Conservation (phyloP, 768 basidiomycete species). For the Leucosporidium scottii region DNA sequence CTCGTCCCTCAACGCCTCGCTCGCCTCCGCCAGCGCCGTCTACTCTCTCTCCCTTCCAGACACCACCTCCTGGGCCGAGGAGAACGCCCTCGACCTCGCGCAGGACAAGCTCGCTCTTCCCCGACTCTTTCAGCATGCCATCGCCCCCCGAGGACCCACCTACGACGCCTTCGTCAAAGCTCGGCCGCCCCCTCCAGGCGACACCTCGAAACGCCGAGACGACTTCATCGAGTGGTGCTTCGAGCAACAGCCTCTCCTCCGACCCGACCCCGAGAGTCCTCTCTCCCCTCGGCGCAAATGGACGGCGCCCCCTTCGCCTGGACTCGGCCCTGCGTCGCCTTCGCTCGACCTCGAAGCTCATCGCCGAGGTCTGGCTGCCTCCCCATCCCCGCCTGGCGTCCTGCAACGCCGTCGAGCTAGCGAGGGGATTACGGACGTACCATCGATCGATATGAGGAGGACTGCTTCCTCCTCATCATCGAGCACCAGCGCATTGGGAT, state of each 20-base stretch:
- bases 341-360: not conserved
- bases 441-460: too few species aligned
- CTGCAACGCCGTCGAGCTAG: too few species aligned
- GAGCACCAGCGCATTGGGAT: not conserved
- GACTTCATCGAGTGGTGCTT: conserved; percentile 22
- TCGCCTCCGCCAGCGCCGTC: conserved; percentile 5
- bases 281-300: not conserved
- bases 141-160: conserved; percentile 13
- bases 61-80: not conserved
- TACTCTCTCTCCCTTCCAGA: conserved; percentile 17
- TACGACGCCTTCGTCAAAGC: conserved; percentile 11
- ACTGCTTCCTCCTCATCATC: not conserved
- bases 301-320: not conserved
- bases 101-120: conserved; percentile 14
- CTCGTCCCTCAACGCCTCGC: conserved; percentile 4
- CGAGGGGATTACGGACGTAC: too few species aligned
- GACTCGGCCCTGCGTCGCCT: not conserved
- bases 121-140: conserved; percentile 24
- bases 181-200: not conserved
- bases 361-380: too few species aligned
- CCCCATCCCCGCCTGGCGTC: too few species aligned
- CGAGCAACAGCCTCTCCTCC: conserved; percentile 4
- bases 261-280: not conserved
- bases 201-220: conserved; percentile 1
- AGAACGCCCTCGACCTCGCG: conserved; percentile 6